Base-by-base conservation (phyloP, 805 yeast genomes). In the Spathaspora gorwiae region DNA sequence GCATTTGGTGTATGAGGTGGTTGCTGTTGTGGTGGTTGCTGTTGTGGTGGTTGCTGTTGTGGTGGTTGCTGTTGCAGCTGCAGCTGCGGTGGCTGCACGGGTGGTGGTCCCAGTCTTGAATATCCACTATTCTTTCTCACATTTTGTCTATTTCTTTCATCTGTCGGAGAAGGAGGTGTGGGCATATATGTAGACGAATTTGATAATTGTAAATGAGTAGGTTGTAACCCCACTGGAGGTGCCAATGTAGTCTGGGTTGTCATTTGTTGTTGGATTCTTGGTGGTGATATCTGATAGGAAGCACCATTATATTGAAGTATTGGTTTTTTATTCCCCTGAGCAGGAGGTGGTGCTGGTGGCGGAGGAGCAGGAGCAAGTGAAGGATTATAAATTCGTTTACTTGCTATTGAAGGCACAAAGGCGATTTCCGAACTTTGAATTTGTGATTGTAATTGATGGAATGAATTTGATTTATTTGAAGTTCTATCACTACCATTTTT, bases 381-480 rank as follows among this genome's bases (percentile, higher is more conserved):
- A 38, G 40, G 41, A n/a, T 35, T 15, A 3, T 66, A 66, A 24
- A 60, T 43, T 27, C 62, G 56, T 40, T 65, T 67, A 2, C 36
- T 26, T 0, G 63, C 61, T 11, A 66, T 40, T 0, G 68, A 47
- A 1, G 73, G 73, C 11, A 68, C 56, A 26, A 68, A 55, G 42
- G 54, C 57, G 33, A 56, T 62, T 40, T 69, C 73, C 10, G 62
- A 59, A 29, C 50, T 54, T 47, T 60, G 70, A 35, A 70, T 62
- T 44, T 69, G 74, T 2, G 65, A 54, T 44, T 70, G 75, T 47
- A 70, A 58, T 42, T 67, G 70, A 36, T 68, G 73, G 43, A 62
- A 64, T 3, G 73, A 62, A 40, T 42, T 57, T 6, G 73, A 66
- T 47, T 70, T 69, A 47, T 61, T 68, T 45, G 61, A 55, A 45